phyloP scores from a whole-genome alignment of 2,329 filamentous ascomycete species.

The Colletotrichum salicis region DNA sequence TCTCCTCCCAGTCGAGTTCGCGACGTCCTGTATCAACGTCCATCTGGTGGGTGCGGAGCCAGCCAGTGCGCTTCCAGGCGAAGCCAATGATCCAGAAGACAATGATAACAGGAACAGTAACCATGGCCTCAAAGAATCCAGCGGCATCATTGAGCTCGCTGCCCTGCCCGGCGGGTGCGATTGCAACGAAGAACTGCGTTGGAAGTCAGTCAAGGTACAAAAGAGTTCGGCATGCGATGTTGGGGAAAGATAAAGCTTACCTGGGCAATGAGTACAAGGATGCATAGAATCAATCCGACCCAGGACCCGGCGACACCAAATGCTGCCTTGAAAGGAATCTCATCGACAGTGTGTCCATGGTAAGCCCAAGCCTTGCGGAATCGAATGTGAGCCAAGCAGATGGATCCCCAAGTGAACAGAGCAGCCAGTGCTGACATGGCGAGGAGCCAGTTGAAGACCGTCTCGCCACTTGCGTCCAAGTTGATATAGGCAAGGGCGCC shows the following conservation, averaged over 20 bases:
- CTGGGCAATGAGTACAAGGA: conserved; percentile 67
- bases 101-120: conserved; percentile 33
- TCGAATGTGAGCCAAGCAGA: conserved; percentile 75
- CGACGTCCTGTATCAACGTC: conserved; percentile 37
- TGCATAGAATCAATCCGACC: conserved; percentile 68
- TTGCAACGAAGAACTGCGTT: conserved; percentile 55
- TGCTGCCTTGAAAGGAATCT: conserved; percentile 73
- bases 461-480: conserved; percentile 54
- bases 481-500: conserved; percentile 63
- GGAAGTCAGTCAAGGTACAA: too few species aligned
- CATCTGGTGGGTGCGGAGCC: conserved; percentile 37
- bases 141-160: conserved; percentile 19
- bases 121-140: conserved; percentile 36
- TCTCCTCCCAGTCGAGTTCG: conserved; percentile 36
- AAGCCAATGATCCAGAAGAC: conserved; percentile 35
- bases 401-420: conserved; percentile 76
- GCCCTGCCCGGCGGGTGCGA: conserved; percentile 44
- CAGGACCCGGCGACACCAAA: conserved; percentile 73
- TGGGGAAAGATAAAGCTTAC: conserved; percentile 41
- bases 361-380: conserved; percentile 73
- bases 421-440: conserved; percentile 72
- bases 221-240: background rate
- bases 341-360: conserved; percentile 71
- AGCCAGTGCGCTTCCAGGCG: conserved; percentile 36
- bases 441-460: conserved; percentile 73